These are phyloP conservation scores for Asterella californica DNA, from an alignment of 225 moss, liverwort and hornwort species.

Conservation along the genomic window DNA sequence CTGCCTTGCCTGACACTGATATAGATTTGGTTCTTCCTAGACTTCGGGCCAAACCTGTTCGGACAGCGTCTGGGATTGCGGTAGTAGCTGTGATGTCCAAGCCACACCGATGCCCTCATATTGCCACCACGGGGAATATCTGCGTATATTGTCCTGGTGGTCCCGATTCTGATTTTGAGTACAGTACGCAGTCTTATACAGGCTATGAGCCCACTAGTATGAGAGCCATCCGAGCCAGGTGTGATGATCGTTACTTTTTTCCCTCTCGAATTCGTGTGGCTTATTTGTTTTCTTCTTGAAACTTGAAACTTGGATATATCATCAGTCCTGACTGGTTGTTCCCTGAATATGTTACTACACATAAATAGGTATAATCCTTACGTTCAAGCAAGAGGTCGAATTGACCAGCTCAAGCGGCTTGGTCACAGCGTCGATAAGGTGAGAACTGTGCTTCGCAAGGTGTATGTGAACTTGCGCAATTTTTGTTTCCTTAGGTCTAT, in stretches of 20 bases:
- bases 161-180: slow-evolving; percentile 98
- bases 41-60: slow-evolving; percentile 89
- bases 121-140: slow-evolving; percentile 97
- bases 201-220: slow-evolving; percentile 99
- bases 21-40: slow-evolving; percentile 88
- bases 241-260: background rate
- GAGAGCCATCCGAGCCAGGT: slow-evolving; percentile 99
- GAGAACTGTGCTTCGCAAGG: background rate
- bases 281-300: background rate
- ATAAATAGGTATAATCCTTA: slow-evolving; percentile 85
- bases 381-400: slow-evolving; percentile 93
- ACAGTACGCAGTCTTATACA: slow-evolving; percentile 98
- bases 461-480: background rate
- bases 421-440: slow-evolving; percentile 99
- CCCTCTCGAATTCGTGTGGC: background rate
- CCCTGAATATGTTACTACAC: background rate
- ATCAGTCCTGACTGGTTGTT: background rate
- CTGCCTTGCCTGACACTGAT: slow-evolving; percentile 90
- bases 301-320: background rate
- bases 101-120: slow-evolving; percentile 97
- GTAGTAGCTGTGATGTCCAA: slow-evolving; percentile 99
- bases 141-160: slow-evolving; percentile 99
- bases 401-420: slow-evolving; percentile 95
- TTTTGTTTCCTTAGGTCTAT: background rate
- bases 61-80: slow-evolving; percentile 96